Base-by-base conservation (phyloP, 345 rosid species). In the Aquilaria malaccensis region DNA sequence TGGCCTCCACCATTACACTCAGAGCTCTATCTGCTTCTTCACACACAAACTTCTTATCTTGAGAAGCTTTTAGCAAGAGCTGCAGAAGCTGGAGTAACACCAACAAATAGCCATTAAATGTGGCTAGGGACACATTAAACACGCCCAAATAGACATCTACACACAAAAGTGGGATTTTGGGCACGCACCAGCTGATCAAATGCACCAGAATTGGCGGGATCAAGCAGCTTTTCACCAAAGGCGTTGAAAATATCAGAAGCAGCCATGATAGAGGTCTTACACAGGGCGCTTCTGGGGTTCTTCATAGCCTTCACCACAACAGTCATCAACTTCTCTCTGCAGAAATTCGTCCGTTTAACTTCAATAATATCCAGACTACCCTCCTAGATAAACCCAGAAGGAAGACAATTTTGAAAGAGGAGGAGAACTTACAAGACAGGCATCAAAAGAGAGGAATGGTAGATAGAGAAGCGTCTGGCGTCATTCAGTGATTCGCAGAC, bases 261-360 rank as follows among this genome's bases (percentile, higher is more conserved):
- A 50, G 96, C 85, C 97, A 90, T 87, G 30, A 93, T 87, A 1
- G 98, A 80, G 61, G 98, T 90, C 80, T 93, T 90, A 73, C 89
- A 83, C 68, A 93, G 72, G 43, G 96, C 98, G 70, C 97, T 93
- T 77, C 97, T 84, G 0, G 98, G 97, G 58, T 87, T 93, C 85
- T 87, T 89, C 85, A 86, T 89, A 13, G 91, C 76, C 73, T 87
- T 93, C 14, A 87, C 81, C 68, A 87, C 55, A 68, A 89, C 96
- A 15, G 37, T 33, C 65, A 93, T 60, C 45, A 90, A 80, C 65
- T 84, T 90, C 49, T 87, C 97, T 71, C 97, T 93, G 66, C 50
- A 69, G 6, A 41, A 6, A 50, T 4, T 2, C 58, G 56, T 33
- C 11, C 2, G 12, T 13, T 50, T 6, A 43, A 12, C 52, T 46